Evolutionary conservation across 2,329 filamentous ascomycete genomes (phyloP), one percentile per base, ranked within the genome.

Genomic region (Trichoderma simmonsii): DNA sequence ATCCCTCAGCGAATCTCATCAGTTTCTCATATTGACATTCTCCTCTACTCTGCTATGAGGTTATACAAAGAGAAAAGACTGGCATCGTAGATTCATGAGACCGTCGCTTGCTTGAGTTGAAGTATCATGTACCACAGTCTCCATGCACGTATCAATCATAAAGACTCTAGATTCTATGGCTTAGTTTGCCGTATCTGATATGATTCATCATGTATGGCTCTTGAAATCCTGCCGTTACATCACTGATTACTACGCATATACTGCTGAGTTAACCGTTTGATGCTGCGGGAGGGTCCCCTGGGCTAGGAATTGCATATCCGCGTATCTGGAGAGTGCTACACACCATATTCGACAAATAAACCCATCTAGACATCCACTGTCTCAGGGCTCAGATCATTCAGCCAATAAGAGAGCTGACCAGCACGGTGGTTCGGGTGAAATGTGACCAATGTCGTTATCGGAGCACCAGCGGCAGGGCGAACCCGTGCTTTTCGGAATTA

Each of bases 1-100:
- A 11, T 14, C n/a, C 9, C n/a, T 21, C 3, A 1, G 3, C 12
- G 9, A 12, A 1, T 24, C 1, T 11, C n/a, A 6, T 51, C 2
- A 2, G 3, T 14, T 24, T 51, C 9, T 24, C 43, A 21, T 6
- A 1, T 21, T 6, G n/a, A n/a, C n/a, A 3, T 12, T 2, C 1
- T 51, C 2, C 11, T 24, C 9, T n/a, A n/a, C n/a, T 24, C 9
- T 24, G 11, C 5, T 24, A 12, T 51, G n/a, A 51, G 4, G n/a
- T 4, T 12, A 24, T 24, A 7, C 21, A 21, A 2, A 5, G 1
- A 12, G 48, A 11, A 5, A 21, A 6, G 5, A 5, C 1, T 6
- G n/a, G 9, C 2, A 51, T 51, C 48, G n/a, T 24, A 24, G 48
- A 14, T 14, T 2, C 5, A 11, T 21, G 18, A 5, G 4, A 4